These are phyloP conservation scores for Cystofilobasidium capitatum DNA, from an alignment of 768 basidiomycete species.

Conservation along the genomic window DNA sequence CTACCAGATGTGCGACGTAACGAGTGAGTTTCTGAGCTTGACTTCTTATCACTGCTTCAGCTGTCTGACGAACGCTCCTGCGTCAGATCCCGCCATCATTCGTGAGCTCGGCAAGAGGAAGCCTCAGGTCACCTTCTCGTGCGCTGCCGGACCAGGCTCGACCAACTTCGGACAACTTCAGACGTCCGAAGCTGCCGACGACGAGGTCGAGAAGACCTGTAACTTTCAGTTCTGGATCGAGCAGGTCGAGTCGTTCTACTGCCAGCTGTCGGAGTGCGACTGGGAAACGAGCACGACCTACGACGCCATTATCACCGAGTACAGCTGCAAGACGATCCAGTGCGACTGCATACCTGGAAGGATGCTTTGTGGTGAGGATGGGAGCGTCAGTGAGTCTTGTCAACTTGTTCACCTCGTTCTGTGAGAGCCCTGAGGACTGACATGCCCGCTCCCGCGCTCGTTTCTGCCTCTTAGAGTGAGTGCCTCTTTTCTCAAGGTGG, in stretches of 20 bases:
- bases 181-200: conserved; percentile 29
- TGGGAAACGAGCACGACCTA: conserved; percentile 42
- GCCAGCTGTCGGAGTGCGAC: conserved; percentile 62
- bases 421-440: too few species aligned
- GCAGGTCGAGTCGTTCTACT: conserved; percentile 90
- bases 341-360: conserved; percentile 88
- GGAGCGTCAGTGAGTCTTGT: conserved; percentile 52
- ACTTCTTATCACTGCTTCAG: not conserved
- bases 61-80: not conserved
- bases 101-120: conserved; percentile 41
- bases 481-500: not conserved
- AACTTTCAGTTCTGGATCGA: conserved; percentile 99
- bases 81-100: conserved; percentile 26
- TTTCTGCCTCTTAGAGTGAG: not conserved
- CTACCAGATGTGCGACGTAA: conserved; percentile 97
- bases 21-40: conserved; percentile 56
- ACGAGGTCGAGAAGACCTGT: conserved; percentile 54
- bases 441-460: too few species aligned
- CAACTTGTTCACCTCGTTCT: not conserved
- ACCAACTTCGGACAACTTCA: conserved; percentile 29
- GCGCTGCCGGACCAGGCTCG: conserved; percentile 41
- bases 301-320: conserved; percentile 61
- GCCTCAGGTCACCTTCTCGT: conserved; percentile 94
- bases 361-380: conserved; percentile 92
- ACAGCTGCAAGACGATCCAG: conserved; percentile 70